Conservation (phyloP, 805 yeast genomes). For the Blastobotrys terrestris region DNA sequence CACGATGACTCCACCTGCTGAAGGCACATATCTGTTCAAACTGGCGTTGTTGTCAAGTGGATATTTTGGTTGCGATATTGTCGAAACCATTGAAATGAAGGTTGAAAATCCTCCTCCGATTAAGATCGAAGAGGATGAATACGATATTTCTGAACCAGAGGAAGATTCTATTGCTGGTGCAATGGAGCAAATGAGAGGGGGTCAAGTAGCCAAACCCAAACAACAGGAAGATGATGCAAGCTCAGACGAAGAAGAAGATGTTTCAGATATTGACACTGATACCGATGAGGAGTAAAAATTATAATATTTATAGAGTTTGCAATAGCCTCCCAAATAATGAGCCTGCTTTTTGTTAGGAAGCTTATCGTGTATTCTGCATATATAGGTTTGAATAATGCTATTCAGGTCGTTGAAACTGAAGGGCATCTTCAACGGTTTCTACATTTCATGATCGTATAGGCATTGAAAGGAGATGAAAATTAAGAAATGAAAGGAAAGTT, state of each 20-base stretch:
- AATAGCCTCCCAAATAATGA: not conserved
- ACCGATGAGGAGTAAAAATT: conserved; percentile 46
- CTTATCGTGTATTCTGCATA: too few relatives aligned
- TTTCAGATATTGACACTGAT: conserved; percentile 55
- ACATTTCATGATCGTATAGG: too few relatives aligned
- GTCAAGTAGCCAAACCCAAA: conserved; percentile 32
- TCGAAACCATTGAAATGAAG: conserved; percentile 61
- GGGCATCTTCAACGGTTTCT: too few relatives aligned
- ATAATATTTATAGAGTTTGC: conserved; percentile 1
- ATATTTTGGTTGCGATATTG: conserved; percentile 78
- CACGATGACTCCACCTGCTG: conserved; percentile 69
- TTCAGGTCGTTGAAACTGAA: too few relatives aligned
- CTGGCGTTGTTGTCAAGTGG: conserved; percentile 63
- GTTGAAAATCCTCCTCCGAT: conserved; percentile 54
- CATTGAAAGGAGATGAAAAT: too few relatives aligned
- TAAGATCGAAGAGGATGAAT: conserved; percentile 36
- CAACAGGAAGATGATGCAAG: conserved; percentile 33
- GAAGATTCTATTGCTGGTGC: conserved; percentile 75
- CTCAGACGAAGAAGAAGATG: conserved; percentile 37
- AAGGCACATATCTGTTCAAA: conserved; percentile 63
- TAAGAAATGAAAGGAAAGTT: too few relatives aligned
- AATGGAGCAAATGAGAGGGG: conserved; percentile 63
- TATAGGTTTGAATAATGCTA: too few relatives aligned
- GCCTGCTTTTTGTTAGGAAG: not conserved
- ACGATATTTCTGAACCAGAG: conserved; percentile 64